A percentile compares a stretch with the other conserved stretches of the same genome.
Evolutionary conservation across 805 yeast species (phyloP).

Genomic region (Ogataea pini): DNA sequence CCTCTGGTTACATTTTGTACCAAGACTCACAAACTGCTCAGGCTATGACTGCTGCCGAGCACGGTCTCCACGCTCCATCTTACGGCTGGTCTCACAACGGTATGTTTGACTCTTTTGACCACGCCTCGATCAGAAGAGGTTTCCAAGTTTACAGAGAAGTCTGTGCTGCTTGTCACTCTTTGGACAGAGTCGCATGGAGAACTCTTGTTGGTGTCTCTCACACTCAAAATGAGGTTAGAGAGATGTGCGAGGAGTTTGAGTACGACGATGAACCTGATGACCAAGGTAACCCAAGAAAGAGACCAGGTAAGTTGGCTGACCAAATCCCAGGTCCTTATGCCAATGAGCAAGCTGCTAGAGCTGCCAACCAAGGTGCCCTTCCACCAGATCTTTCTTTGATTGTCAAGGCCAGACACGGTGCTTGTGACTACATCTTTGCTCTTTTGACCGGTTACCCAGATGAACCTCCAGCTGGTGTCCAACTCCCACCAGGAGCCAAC

Average conservation of each 20-base stretch:
- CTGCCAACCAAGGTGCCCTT: slow-evolving; percentile 98
- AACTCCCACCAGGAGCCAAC: slow-evolving; percentile 89
- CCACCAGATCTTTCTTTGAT: slow-evolving; percentile 98
- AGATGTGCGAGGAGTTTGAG: slow-evolving; percentile 93
- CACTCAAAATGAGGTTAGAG: slow-evolving; percentile 85
- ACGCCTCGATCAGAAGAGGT: slow-evolving; percentile 96
- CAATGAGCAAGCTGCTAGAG: slow-evolving; percentile 99
- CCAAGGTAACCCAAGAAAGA: slow-evolving; percentile 96
- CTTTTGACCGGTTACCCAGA: slow-evolving; percentile 98
- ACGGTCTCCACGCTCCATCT: slow-evolving; percentile 94
- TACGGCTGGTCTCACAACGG: slow-evolving; percentile 95
- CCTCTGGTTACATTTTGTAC: slow-evolving; percentile 80
- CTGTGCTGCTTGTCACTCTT: slow-evolving; percentile 98
- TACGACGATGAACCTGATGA: slow-evolving; percentile 96
- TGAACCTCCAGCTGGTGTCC: slow-evolving; percentile 97
- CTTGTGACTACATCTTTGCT: slow-evolving; percentile 90
- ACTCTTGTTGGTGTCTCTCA: slow-evolving; percentile 96
- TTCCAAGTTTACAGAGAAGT: slow-evolving; percentile 98
- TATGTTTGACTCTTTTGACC: slow-evolving; percentile 88
- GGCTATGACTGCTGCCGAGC: slow-evolving; percentile 99
- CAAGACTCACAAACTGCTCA: slow-evolving; percentile 83
- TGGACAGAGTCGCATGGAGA: slow-evolving; percentile 98
- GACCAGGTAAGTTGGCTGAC: slow-evolving; percentile 98
- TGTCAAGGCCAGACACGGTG: slow-evolving; percentile 99
- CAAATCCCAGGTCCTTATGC: slow-evolving; percentile 93